Percentiles rank a stretch among this genome's conserved stretches.
Conservation (phyloP, 1,284 basidiomycete genomes). For the Irpex lacteus region DNA sequence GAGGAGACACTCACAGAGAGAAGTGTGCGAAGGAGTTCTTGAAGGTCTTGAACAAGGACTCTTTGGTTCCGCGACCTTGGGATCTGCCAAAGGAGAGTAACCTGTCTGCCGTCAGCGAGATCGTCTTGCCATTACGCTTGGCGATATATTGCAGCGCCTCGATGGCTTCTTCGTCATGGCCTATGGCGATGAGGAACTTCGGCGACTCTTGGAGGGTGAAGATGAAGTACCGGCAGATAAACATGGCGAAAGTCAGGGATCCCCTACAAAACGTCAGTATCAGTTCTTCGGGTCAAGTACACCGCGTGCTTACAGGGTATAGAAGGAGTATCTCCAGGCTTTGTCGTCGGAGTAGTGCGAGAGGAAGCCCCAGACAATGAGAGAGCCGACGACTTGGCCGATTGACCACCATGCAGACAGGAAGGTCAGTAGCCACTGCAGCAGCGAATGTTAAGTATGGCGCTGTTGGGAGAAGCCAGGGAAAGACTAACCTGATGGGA, state of each 20-base stretch:
- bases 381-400: background rate
- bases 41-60: background rate
- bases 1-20: background rate
- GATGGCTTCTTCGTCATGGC: slow-evolving; percentile 70
- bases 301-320: slow-evolving; percentile 61
- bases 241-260: background rate
- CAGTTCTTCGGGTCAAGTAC: background rate
- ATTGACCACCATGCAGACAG: background rate
- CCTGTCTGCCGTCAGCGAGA: slow-evolving; percentile 46
- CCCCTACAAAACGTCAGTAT: background rate
- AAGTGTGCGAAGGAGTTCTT: background rate
- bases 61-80: background rate
- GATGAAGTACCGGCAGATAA: slow-evolving; percentile 55
- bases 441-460: background rate
- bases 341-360: slow-evolving; percentile 58
- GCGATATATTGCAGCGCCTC: slow-evolving; percentile 69
- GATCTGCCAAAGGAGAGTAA: slow-evolving; percentile 23
- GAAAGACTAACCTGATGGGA: background rate
- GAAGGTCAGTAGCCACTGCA: background rate
- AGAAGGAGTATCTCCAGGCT: slow-evolving; percentile 76
- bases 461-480: background rate
- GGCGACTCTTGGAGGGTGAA: slow-evolving; percentile 78
- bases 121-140: slow-evolving; percentile 56
- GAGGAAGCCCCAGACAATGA: slow-evolving; percentile 64
- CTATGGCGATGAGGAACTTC: slow-evolving; percentile 73